Base-by-base conservation (phyloP, 768 basidiomycete species). In the Tricholoma matsutake region DNA sequence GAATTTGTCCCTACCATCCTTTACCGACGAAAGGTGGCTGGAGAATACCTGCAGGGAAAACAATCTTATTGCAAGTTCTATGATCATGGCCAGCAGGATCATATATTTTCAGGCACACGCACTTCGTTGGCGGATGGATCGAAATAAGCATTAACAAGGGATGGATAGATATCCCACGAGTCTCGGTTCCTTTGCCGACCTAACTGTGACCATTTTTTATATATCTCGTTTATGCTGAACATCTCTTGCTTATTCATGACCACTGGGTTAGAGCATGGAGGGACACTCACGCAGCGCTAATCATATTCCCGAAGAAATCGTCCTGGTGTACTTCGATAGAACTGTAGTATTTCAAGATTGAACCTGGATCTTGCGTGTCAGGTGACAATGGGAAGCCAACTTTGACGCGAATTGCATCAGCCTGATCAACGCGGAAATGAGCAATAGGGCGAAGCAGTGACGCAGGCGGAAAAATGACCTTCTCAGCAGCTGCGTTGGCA, bases 21-120 rank as follows among this genome's bases (percentile, higher is more conserved):
- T 83, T 78, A 4, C 83, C 84, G 79, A 95, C 98, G 83, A 95
- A 98, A 0, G 96, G 96, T 1, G 92, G 88, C 64, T 89, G 93
- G 16, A 98, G 76, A 67, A 98, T 95, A 25, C 97, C 97, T 20
- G 97, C 96, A 8, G 97, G 96, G 78, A 99, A 98, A 20, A 94
- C 92, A 56, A 96, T 94, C 88, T 92, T 47, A 22, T 41, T 3
- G 52, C 9, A 28, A 14, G 13, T 16, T 25, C 25, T 1, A 18
- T 16, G 28, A 25, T 32, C 18, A 11, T 14, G 9, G n/a, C 35
- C 29, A 49, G 63, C 31, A 54, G n/a, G 11, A 31, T 1, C 9
- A 31, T 32, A 13, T 5, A 25, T 25, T 7, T 25, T 13, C 51
- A 47, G 20, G 13, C 31, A 9, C 20, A 56, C 75, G 39, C 61